phyloP scores from a whole-genome alignment of 2,329 filamentous ascomycete genomes.

The Colletotrichum costaricense region DNA sequence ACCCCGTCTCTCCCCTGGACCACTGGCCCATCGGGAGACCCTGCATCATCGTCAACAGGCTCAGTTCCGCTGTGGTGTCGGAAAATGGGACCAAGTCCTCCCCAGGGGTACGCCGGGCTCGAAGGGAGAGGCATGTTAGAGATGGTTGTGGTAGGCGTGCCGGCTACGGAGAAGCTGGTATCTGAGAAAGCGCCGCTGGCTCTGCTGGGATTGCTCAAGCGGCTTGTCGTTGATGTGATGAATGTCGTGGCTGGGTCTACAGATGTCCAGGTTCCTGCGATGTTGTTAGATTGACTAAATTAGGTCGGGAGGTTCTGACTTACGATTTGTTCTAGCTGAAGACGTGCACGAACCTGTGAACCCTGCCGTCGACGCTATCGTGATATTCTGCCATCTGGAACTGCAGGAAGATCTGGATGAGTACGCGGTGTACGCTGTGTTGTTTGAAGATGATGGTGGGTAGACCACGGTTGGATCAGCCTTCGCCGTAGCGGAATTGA shows the following conservation, averaged over 20 bases:
- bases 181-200: neutral
- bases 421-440: neutral
- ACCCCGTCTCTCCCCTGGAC: neutral
- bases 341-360: conserved; percentile 10
- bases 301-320: neutral
- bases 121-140: conserved; percentile 39
- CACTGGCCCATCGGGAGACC: neutral
- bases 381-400: conserved; percentile 25
- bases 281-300: neutral
- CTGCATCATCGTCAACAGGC: conserved; percentile 18
- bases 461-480: neutral
- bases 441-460: neutral
- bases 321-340: neutral
- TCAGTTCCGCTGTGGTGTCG: conserved; percentile 46
- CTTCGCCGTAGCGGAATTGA: conserved; percentile 8
- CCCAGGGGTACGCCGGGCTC: conserved; percentile 50
- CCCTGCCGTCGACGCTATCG: neutral
- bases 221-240: conserved; percentile 27
- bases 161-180: neutral
- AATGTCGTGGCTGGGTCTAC: conserved; percentile 13
- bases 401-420: neutral
- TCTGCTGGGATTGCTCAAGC: neutral
- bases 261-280: conserved; percentile 2
- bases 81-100: conserved; percentile 48
- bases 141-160: conserved; percentile 22